Conservation (phyloP, 768 basidiomycete genomes). For the Hericium rajendrae region DNA sequence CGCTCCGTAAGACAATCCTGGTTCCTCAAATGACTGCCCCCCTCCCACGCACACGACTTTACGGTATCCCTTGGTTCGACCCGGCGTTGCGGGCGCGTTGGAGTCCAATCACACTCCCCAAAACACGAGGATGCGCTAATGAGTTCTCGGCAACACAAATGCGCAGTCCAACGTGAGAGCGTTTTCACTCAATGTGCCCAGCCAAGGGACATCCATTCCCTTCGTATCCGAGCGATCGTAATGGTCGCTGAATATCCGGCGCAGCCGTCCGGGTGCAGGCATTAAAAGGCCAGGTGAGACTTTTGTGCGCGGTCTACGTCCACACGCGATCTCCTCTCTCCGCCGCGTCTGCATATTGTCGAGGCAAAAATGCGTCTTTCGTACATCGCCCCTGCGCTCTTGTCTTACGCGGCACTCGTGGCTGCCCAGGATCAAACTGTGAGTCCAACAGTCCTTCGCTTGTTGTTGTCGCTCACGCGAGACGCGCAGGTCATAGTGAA, state of each 20-base stretch:
- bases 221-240: neutral
- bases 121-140: neutral
- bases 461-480: neutral
- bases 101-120: neutral
- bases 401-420: neutral
- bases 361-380: neutral
- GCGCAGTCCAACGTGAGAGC: neutral
- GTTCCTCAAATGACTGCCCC: no score
- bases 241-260: neutral
- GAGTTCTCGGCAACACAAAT: neutral
- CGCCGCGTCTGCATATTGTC: neutral
- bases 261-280: neutral
- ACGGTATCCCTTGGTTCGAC: no score
- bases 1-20: no score
- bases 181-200: neutral
- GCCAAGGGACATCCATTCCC: neutral
- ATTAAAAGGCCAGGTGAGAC: neutral
- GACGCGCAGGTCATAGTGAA: neutral
- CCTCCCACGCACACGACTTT: no score
- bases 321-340: neutral
- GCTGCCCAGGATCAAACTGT: slow-evolving; percentile 3
- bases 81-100: no score
- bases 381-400: neutral
- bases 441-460: neutral
- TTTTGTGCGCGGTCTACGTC: neutral